Base-by-base conservation (phyloP, 495 filamentous ascomycete genomes). In the Podospora pseudoanserina region DNA sequence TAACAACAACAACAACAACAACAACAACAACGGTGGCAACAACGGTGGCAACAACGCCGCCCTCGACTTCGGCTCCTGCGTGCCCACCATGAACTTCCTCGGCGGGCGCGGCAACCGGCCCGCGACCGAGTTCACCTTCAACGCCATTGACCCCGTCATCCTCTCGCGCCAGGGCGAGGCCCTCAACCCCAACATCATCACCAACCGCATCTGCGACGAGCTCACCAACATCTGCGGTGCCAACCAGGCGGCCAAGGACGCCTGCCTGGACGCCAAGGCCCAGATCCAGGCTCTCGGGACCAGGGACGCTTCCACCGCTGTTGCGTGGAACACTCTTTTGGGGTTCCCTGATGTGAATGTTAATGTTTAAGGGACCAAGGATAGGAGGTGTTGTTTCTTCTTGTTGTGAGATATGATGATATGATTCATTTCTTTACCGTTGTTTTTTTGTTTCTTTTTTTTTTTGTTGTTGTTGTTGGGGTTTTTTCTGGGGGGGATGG, bases 151-250 rank as follows among this genome's bases (percentile, higher is more conserved):
- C 72, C 70, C 79, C 15, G 70, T 81, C 59, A 81, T 82, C 60
- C 76, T 77, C 66, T 75, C 81, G 70, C 82, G 83, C 56, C 83
- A 86, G 76, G 70, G 81, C 72, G 81, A 86, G 69, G 84, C 84
- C 4, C 78, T 87, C 53, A 86, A 86, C 79, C 84, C 84, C 66
- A 83, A 83, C 78, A 89, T 89, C 81, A 89, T 89, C 80, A 86
- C 86, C 78, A 88, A 88, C 81, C 83, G 85, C 65, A 82, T 89
- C 74, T 86, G 85, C 73, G 85, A 88, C 76, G 85, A 87, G 80
- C 80, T 88, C 39, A 81, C 60, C 75, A 84, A 84, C 74, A 79
- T 86, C 56, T 88, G 86, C 79, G 78, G 75, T 55, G 86, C 86
- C 60, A 86, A 85, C 75, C 75, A 77, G 49, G 86, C 86, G 39